Evolutionary conservation across 345 rosid genomes (phyloP).

Genomic region (Euphorbia peplus): DNA sequence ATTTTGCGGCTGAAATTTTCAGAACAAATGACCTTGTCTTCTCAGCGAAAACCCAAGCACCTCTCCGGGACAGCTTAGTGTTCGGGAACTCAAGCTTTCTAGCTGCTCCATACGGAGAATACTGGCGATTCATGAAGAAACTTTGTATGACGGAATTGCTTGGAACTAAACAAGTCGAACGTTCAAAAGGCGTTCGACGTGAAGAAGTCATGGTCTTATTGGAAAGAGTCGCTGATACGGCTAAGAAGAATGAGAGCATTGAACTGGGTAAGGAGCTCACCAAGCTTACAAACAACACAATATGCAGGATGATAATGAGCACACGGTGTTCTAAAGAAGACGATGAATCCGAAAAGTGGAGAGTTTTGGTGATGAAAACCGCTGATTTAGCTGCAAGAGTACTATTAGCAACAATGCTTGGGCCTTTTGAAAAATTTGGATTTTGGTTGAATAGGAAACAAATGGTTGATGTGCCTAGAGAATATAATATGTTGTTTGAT

Average conservation of each 20-base stretch:
- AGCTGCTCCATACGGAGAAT: too few species aligned
- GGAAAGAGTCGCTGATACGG: conserved; percentile 24
- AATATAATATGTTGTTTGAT: conserved; percentile 32
- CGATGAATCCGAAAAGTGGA: conserved; percentile 5
- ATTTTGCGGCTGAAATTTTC: neutral
- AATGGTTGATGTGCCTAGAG: neutral
- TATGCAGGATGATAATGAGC: conserved; percentile 20
- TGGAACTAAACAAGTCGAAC: too few species aligned
- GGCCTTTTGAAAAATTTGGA: conserved; percentile 27
- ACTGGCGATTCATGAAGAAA: too few species aligned
- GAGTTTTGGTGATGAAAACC: neutral
- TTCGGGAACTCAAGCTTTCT: too few species aligned
- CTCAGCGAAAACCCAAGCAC: conserved; percentile 3
- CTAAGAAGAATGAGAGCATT: conserved; percentile 22
- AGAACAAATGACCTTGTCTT: conserved; percentile 28
- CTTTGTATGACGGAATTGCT: too few species aligned
- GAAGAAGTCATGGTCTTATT: conserved; percentile 31
- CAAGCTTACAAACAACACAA: conserved; percentile 30
- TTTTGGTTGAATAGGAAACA: conserved; percentile 19
- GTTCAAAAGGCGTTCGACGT: conserved; percentile 23
- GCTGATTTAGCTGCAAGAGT: neutral
- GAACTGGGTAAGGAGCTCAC: conserved; percentile 34
- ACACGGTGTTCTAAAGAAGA: too few species aligned
- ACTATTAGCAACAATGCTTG: neutral
- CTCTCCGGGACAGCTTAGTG: conserved; percentile 21